Evolutionary conservation across 352 stramenopile species (phyloP).

Genomic region (Globisporangium nagaii): DNA sequence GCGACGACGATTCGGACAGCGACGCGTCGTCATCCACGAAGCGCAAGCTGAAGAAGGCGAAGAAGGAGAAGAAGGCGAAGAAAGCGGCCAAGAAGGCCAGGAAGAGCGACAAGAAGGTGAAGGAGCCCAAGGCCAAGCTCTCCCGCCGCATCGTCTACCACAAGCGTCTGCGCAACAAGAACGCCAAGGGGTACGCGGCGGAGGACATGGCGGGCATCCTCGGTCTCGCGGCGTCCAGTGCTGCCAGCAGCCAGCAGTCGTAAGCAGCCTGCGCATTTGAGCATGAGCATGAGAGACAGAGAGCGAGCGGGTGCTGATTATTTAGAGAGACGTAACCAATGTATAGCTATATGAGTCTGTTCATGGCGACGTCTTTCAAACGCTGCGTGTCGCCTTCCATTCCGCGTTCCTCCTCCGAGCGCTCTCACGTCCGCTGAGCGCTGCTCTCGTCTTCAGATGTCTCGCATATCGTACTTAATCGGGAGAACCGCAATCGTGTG

Average conservation of each 20-base stretch:
- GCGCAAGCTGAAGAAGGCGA: slow-evolving; percentile 51
- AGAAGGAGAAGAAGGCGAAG: slow-evolving; percentile 44
- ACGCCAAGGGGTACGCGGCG: slow-evolving; percentile 78
- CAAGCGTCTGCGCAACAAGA: slow-evolving; percentile 84
- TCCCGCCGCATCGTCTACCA: slow-evolving; percentile 72
- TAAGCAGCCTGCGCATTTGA: not conserved
- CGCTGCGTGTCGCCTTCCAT: not conserved
- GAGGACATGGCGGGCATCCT: slow-evolving; percentile 84
- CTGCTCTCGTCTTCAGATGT: too few relatives aligned
- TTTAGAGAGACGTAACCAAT: slow-evolving; percentile 9
- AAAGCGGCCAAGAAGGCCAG: slow-evolving; percentile 56
- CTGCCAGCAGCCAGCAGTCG: not conserved
- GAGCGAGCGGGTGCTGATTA: not conserved
- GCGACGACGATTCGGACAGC: slow-evolving; percentile 21
- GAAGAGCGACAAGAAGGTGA: slow-evolving; percentile 51
- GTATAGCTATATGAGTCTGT: slow-evolving; percentile 7
- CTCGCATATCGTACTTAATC: not conserved
- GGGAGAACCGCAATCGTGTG: not conserved
- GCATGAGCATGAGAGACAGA: not conserved
- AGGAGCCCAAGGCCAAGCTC: slow-evolving; percentile 34
- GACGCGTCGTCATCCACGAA: slow-evolving; percentile 25
- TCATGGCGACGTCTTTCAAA: too few relatives aligned
- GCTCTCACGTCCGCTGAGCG: too few relatives aligned
- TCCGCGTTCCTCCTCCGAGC: too few relatives aligned
- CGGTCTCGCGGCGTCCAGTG: slow-evolving; percentile 50